phyloP scores from a whole-genome alignment of 2,329 filamentous ascomycete genomes.

The Neocucurbitaria cava region DNA sequence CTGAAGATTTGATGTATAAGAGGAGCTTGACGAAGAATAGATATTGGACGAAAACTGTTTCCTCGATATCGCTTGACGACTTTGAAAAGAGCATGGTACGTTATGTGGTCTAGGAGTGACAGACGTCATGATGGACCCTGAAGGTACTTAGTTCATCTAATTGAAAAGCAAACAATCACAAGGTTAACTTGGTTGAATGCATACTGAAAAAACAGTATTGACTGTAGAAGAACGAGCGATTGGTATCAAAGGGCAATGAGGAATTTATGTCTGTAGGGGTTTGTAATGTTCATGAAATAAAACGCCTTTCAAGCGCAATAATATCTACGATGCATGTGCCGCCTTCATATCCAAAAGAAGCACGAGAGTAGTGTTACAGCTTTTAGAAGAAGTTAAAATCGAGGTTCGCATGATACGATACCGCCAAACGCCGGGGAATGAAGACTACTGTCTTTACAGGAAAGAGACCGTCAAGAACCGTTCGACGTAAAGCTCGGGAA shows the following conservation, averaged over 20 bases:
- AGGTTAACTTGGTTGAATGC: too few relatives aligned
- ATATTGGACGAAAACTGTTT: background rate
- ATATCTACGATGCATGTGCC: constrained; percentile 7
- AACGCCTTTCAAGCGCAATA: background rate
- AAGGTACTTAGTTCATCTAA: background rate
- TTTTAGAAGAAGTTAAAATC: constrained; percentile 7
- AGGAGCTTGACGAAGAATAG: too few relatives aligned
- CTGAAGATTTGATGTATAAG: too few relatives aligned
- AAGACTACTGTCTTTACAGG: background rate
- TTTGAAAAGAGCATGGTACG: too few relatives aligned
- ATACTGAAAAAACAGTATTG: too few relatives aligned
- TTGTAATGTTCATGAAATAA: background rate
- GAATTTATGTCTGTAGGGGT: too few relatives aligned
- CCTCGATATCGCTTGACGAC: background rate
- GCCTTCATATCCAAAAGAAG: constrained; percentile 6
- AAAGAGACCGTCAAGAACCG: background rate
- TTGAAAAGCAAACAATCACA: background rate
- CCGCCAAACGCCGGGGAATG: constrained; percentile 28
- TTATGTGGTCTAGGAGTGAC: constrained; percentile 1
- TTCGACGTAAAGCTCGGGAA: background rate
- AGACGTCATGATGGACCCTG: constrained; percentile 35
- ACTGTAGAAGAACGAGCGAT: too few relatives aligned
- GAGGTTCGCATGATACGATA: constrained; percentile 3
- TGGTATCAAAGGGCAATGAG: too few relatives aligned
- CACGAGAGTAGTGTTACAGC: constrained; percentile 21